phyloP scores from a whole-genome alignment of 2,329 filamentous ascomycete genomes.

The Drechmeria coniospora region DNA sequence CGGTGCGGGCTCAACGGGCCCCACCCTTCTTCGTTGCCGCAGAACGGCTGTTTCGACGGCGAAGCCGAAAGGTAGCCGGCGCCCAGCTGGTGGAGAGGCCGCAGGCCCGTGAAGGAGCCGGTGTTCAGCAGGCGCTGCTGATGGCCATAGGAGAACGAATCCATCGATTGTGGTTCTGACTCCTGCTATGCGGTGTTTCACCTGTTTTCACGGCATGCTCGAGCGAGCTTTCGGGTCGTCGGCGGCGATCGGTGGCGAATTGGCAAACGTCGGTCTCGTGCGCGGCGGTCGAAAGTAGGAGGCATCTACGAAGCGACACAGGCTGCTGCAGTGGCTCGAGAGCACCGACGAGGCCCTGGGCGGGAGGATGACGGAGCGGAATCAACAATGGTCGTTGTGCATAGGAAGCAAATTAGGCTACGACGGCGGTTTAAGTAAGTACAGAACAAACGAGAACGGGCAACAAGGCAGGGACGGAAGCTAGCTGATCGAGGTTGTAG shows the following conservation, averaged over 20 bases:
- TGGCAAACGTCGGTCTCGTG: conserved; percentile 2
- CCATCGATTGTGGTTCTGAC: not conserved
- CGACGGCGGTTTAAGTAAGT: no score
- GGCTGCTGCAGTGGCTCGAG: no score
- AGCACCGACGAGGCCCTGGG: no score
- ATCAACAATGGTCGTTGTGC: no score
- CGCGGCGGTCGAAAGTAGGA: not conserved
- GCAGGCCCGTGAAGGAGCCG: conserved; percentile 46
- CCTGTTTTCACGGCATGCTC: conserved; percentile 8
- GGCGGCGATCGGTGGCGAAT: conserved; percentile 1
- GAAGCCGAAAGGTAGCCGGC: conserved; percentile 42
- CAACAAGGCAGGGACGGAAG: no score
- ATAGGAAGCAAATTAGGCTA: no score
- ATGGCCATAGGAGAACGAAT: conserved; percentile 10
- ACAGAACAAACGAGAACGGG: no score
- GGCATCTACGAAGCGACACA: not conserved
- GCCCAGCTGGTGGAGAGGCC: conserved; percentile 33
- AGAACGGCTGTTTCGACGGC: conserved; percentile 53
- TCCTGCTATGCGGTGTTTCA: no score
- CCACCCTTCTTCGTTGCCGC: conserved; percentile 86
- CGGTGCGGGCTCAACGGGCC: conserved; percentile 74
- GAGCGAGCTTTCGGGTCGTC: conserved; percentile 8
- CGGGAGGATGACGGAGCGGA: no score
- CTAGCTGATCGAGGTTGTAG: no score
- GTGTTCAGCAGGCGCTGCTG: conserved; percentile 37